These are phyloP conservation scores for Auriscalpium vulgare DNA, from an alignment of 768 basidiomycete species.

Conservation along the genomic window DNA sequence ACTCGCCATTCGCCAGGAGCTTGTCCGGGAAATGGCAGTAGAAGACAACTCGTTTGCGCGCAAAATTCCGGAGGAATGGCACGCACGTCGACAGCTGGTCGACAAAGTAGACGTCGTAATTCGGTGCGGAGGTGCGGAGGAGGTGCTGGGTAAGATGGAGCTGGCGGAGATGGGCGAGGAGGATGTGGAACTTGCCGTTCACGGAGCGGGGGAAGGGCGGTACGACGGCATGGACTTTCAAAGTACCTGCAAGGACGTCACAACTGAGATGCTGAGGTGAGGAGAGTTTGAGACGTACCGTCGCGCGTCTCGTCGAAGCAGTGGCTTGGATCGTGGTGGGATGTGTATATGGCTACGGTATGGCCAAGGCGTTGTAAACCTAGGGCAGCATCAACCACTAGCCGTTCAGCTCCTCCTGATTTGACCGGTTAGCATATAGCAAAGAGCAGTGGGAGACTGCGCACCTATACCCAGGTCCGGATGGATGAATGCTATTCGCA, in stretches of 20 bases:
- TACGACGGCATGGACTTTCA: conserved; percentile 62
- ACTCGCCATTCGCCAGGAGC: conserved; percentile 67
- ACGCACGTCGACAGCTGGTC: conserved; percentile 93
- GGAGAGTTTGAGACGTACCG: conserved; percentile 39
- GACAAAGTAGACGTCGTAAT: conserved; percentile 84
- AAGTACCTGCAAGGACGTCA: conserved; percentile 47
- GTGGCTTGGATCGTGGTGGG: conserved; percentile 77
- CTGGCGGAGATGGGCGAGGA: conserved; percentile 85
- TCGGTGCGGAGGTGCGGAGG: conserved; percentile 37
- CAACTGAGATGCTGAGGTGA: not conserved
- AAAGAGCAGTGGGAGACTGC: not conserved
- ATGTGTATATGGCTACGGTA: conserved; percentile 84
- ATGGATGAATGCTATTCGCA: conserved; percentile 79
- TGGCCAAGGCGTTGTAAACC: conserved; percentile 83
- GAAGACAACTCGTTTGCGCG: conserved; percentile 80
- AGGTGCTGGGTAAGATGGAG: conserved; percentile 71
- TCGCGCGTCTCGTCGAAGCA: conserved; percentile 93
- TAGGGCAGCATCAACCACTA: conserved; percentile 91
- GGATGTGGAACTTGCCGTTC: conserved; percentile 76
- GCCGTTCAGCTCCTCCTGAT: conserved; percentile 88
- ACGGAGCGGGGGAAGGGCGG: conserved; percentile 78
- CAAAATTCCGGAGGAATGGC: conserved; percentile 65
- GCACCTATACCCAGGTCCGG: conserved; percentile 92
- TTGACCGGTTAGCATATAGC: not conserved
- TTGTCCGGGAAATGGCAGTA: conserved; percentile 99